Percentiles rank a stretch among this genome's conserved stretches.
Evolutionary conservation across 225 moss, liverwort and hornwort species (phyloP).

Genomic region (Pseudoscleropodium purum): DNA sequence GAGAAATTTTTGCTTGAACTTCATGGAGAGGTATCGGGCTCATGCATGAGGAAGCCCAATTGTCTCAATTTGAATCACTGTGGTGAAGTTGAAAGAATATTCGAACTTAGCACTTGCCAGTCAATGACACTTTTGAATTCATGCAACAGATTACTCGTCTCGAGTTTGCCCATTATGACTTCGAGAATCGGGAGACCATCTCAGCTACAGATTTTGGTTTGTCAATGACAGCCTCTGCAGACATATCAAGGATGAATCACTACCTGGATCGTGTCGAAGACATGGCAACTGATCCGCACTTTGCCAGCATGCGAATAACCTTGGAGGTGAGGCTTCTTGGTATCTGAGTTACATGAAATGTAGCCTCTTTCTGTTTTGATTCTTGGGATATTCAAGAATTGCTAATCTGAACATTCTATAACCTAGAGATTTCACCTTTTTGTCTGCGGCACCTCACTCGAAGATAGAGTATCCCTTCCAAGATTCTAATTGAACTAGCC

Average conservation of each 20-base stretch:
- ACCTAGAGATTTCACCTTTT: not conserved
- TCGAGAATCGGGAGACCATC: conserved; percentile 39
- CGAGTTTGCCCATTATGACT: conserved; percentile 82
- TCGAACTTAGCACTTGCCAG: not conserved
- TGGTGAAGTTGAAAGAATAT: not conserved
- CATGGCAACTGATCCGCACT: conserved; percentile 32
- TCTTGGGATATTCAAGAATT: not conserved
- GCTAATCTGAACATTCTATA: not conserved
- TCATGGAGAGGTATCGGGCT: conserved; percentile 51
- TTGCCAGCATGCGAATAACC: conserved; percentile 40
- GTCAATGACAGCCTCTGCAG: conserved; percentile 76
- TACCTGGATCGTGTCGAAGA: conserved; percentile 57
- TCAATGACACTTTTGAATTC: not conserved
- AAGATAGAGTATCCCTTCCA: not conserved
- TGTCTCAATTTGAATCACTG: not conserved
- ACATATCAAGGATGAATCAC: conserved; percentile 44
- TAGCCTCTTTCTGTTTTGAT: not conserved
- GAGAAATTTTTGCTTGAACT: conserved; percentile 55
- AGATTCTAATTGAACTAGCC: not conserved
- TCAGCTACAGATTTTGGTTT: conserved; percentile 74
- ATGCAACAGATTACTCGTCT: conserved; percentile 54
- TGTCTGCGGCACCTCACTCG: not conserved
- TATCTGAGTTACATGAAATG: not conserved
- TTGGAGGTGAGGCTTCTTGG: conserved; percentile 34
- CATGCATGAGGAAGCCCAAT: not conserved